phyloP scores from a whole-genome alignment of 495 filamentous ascomycete genomes.

The Podospora didyma region DNA sequence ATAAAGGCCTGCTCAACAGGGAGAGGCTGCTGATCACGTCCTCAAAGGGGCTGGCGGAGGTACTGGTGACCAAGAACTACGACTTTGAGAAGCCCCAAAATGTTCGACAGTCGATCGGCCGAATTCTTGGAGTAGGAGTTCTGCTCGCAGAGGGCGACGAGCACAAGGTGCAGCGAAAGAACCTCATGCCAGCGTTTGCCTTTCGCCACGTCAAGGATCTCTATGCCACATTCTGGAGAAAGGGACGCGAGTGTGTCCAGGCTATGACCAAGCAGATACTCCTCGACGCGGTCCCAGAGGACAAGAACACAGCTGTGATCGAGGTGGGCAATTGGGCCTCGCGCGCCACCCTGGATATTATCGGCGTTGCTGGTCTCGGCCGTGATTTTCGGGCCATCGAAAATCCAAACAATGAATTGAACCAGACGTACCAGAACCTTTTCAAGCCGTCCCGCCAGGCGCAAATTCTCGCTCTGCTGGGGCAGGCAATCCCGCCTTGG shows the following conservation, averaged over 20 bases:
- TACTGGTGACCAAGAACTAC: conserved; percentile 68
- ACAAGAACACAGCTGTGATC: conserved; percentile 47
- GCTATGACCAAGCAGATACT: conserved; percentile 42
- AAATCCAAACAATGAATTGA: conserved; percentile 60
- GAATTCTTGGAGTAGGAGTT: conserved; percentile 69
- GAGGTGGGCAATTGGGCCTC: conserved; percentile 67
- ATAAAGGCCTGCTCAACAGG: conserved; percentile 62
- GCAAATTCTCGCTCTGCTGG: conserved; percentile 41
- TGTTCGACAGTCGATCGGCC: conserved; percentile 53
- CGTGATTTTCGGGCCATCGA: conserved; percentile 71
- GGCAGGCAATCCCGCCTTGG: conserved; percentile 42
- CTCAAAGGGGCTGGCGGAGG: conserved; percentile 63
- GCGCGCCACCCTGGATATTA: conserved; percentile 83
- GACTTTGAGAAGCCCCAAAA: conserved; percentile 70
- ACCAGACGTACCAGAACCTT: conserved; percentile 59
- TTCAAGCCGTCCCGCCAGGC: conserved; percentile 45
- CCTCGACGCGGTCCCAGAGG: conserved; percentile 28
- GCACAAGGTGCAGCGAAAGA: conserved; percentile 76
- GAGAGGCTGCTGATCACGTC: conserved; percentile 66
- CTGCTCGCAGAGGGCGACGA: conserved; percentile 83
- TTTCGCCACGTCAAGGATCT: conserved; percentile 84
- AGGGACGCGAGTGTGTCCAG: conserved; percentile 46
- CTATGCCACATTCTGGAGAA: conserved; percentile 80
- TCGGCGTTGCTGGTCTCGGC: conserved; percentile 77
- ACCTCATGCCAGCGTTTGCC: conserved; percentile 78